A percentile compares a stretch with the other conserved stretches of the same genome.
phyloP scores from a whole-genome alignment of 495 filamentous ascomycete genomes.

The Aspergillus bertholletiae region DNA sequence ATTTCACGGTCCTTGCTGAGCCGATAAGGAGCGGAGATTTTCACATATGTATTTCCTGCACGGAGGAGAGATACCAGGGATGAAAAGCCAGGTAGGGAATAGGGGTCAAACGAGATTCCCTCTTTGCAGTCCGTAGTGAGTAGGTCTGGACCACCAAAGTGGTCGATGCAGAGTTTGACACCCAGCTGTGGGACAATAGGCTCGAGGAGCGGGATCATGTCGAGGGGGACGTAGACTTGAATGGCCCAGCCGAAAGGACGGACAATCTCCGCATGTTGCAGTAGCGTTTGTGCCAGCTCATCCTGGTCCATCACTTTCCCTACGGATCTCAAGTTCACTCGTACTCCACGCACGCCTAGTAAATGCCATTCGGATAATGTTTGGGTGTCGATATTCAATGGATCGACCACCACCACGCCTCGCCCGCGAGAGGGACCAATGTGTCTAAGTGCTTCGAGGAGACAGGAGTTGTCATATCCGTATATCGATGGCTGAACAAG shows the following conservation, averaged over 20 bases:
- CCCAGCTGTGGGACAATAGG: slow-evolving; percentile 37
- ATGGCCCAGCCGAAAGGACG: slow-evolving; percentile 45
- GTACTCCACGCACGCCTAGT: slow-evolving; percentile 48
- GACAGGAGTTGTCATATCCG: slow-evolving; percentile 50
- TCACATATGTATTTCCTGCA: slow-evolving; percentile 41
- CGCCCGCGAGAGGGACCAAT: slow-evolving; percentile 42
- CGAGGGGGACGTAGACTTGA: slow-evolving; percentile 44
- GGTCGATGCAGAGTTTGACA: slow-evolving; percentile 47
- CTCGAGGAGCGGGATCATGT: slow-evolving; percentile 39
- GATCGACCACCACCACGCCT: slow-evolving; percentile 49
- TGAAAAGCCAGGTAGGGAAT: slow-evolving; percentile 38
- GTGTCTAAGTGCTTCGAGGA: slow-evolving; percentile 39
- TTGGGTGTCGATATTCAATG: slow-evolving; percentile 23
- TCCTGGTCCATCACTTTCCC: slow-evolving; percentile 30
- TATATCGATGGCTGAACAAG: slow-evolving; percentile 52
- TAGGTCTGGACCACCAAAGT: slow-evolving; percentile 45
- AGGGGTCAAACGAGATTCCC: slow-evolving; percentile 27
- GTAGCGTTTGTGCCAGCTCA: slow-evolving; percentile 32
- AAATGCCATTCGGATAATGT: slow-evolving; percentile 44
- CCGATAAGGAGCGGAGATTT: slow-evolving; percentile 49
- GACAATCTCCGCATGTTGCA: slow-evolving; percentile 41
- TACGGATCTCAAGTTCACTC: slow-evolving; percentile 48
- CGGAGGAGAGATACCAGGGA: slow-evolving; percentile 39
- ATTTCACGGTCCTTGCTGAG: slow-evolving; percentile 34
- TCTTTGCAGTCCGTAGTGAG: slow-evolving; percentile 10